Evolutionary conservation across 2,329 filamentous ascomycete species (phyloP).

Genomic region (Monilinia fructicola): DNA sequence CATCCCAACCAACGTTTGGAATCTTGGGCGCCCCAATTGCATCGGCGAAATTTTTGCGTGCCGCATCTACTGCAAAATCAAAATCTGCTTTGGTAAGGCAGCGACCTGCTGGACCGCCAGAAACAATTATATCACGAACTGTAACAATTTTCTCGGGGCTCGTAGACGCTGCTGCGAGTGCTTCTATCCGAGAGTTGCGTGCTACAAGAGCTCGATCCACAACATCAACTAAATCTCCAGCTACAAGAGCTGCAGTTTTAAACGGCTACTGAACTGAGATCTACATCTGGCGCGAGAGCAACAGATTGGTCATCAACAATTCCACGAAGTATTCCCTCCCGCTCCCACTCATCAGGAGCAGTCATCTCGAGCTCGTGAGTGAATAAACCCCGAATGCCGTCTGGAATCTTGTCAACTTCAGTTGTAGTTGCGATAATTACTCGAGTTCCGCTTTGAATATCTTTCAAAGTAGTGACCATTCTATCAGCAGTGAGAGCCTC

Average conservation of each 20-base stretch:
- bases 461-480: slow-evolving; percentile 80
- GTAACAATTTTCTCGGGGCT: slow-evolving; percentile 52
- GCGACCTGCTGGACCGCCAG: slow-evolving; percentile 76
- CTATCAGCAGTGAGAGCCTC: slow-evolving; percentile 89
- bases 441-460: slow-evolving; percentile 74
- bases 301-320: slow-evolving; percentile 76
- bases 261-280: slow-evolving; percentile 79
- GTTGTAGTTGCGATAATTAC: slow-evolving; percentile 93
- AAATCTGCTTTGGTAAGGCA: slow-evolving; percentile 83
- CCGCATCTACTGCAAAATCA: slow-evolving; percentile 89
- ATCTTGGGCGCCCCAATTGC: slow-evolving; percentile 97
- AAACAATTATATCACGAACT: slow-evolving; percentile 79
- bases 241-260: slow-evolving; percentile 93
- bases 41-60: slow-evolving; percentile 96
- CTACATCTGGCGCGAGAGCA: slow-evolving; percentile 77
- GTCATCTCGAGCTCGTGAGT: slow-evolving; percentile 93
- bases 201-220: slow-evolving; percentile 85
- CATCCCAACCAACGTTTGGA: slow-evolving; percentile 93
- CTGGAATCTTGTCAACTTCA: slow-evolving; percentile 90
- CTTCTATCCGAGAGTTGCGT: slow-evolving; percentile 71
- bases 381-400: slow-evolving; percentile 85
- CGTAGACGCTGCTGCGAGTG: slow-evolving; percentile 57
- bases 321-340: slow-evolving; percentile 80
- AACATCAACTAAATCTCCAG: slow-evolving; percentile 90
- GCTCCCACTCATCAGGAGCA: slow-evolving; percentile 87